Base-by-base conservation (phyloP, 352 stramenopile genomes). In the Pythium vanterpoolii region DNA sequence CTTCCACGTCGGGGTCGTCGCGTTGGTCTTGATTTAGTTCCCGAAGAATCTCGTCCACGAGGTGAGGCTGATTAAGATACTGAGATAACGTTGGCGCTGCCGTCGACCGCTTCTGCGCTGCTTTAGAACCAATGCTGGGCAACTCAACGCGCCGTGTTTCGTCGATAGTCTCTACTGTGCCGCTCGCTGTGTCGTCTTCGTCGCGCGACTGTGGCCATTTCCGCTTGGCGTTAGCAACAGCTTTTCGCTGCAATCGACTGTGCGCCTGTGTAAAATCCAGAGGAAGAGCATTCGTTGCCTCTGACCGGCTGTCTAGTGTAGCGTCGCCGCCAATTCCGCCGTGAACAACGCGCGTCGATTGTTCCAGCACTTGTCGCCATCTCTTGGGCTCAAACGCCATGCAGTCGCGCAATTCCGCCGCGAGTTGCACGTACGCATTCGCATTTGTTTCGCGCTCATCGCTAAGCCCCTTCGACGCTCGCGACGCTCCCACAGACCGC, bases 381-480 rank as follows among this genome's bases (percentile, higher is more conserved):
- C 73, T 73, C 60, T 75, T 83, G 43, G 79, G 77, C 57, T 87
- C 66, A 44, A 87, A 90, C 5, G 65, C 59, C 56, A 75, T 77
- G 63, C 79, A 89, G 19, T 47, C 43, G 54, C 74, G 47, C 48
- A 89, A 44, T 11, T 79, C 77, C 0, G 51, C 68, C 23, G 76
- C 77, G 44, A 89, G 61, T 16, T 62, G 69, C 56, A 89, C 66
- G 21, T 75, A 86, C 44, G 75, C 73, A n/a, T 72, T 78, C 18
- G 24, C 18, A 5, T 21, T 8, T 10, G 9, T 19, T n/a, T 48
- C 40, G 16, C 26, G 16, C 30, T 39, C 31, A 19, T 8, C 5
- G 11, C 5, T 1, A 27, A 5, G 7, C 3, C 16, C 27, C 16
- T 54, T 47, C 1, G 2, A 23, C 16, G 2, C 21, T 0, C 8